Conservation (phyloP, 495 filamentous ascomycete genomes). For the Lophium mytilinum region DNA sequence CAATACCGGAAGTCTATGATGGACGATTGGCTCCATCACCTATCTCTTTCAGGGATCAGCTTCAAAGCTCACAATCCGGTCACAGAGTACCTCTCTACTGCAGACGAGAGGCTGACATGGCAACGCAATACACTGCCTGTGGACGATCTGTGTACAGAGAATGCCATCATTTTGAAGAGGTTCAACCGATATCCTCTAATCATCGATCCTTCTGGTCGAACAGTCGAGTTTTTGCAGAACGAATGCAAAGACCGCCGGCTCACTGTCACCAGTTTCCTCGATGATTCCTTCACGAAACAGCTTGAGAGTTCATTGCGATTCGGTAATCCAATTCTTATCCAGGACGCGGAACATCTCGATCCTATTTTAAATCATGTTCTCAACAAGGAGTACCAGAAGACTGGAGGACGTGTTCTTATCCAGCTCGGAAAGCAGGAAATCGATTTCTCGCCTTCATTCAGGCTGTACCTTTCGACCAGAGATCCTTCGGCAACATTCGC, state of each 20-base stretch:
- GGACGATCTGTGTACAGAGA: conserved; percentile 98
- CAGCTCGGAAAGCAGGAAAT: conserved; percentile 98
- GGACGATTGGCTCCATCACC: conserved; percentile 92
- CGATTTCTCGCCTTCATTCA: conserved; percentile 96
- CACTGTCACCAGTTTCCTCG: conserved; percentile 95
- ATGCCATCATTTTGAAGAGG: conserved; percentile 91
- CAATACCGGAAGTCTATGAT: conserved; percentile 95
- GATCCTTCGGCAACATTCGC: conserved; percentile 95
- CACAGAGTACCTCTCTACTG: conserved; percentile 93
- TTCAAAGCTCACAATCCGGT: conserved; percentile 92
- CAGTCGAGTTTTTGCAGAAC: conserved; percentile 88
- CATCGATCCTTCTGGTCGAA: conserved; percentile 91
- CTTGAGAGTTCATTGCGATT: conserved; percentile 93
- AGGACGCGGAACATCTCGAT: conserved; percentile 95
- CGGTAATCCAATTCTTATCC: conserved; percentile 96
- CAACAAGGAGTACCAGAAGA: conserved; percentile 99
- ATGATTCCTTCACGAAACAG: conserved; percentile 96
- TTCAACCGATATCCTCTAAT: conserved; percentile 98
- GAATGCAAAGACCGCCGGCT: conserved; percentile 88
- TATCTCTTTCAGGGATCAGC: conserved; percentile 78
- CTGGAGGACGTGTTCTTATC: conserved; percentile 95
- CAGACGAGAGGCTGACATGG: conserved; percentile 90
- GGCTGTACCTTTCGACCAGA: conserved; percentile 86
- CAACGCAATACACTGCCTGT: conserved; percentile 91
- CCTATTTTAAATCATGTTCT: conserved; percentile 97